Percentiles rank a stretch among this genome's conserved stretches.
phyloP scores from a whole-genome alignment of 129 eudicot species.

The carrot (Daucus carota) region DNA sequence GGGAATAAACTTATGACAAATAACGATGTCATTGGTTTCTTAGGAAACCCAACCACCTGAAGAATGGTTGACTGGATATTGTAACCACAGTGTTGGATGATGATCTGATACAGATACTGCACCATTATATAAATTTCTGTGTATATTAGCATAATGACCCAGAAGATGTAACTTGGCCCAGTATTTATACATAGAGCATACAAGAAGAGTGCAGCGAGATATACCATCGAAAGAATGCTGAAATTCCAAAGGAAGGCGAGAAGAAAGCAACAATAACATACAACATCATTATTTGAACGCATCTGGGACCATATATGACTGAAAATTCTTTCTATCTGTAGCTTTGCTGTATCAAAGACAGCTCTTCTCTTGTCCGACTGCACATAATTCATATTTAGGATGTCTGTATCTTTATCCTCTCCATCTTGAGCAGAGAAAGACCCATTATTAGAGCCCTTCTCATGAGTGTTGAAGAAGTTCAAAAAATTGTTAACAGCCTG shows the following conservation, averaged over 20 bases:
- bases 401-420: slow-evolving; percentile 24
- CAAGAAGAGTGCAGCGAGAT: slow-evolving; percentile 79
- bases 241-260: slow-evolving; percentile 91
- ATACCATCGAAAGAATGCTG: slow-evolving; percentile 91
- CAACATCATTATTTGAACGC: slow-evolving; percentile 86
- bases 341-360: slow-evolving; percentile 49
- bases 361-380: slow-evolving; percentile 75
- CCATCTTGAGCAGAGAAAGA: slow-evolving; percentile 34
- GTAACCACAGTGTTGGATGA: slow-evolving; percentile 91
- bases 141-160: slow-evolving; percentile 86
- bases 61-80: slow-evolving; percentile 47
- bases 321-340: slow-evolving; percentile 62
- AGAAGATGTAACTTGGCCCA: slow-evolving; percentile 81
- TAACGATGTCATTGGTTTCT: slow-evolving; percentile 50
- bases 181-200: slow-evolving; percentile 96
- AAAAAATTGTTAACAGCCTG: slow-evolving; percentile 78
- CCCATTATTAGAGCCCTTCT: slow-evolving; percentile 43
- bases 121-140: slow-evolving; percentile 77
- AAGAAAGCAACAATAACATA: slow-evolving; percentile 86
- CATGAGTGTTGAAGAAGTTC: slow-evolving; percentile 60
- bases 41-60: slow-evolving; percentile 72
- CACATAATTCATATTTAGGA: slow-evolving; percentile 21
- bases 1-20: slow-evolving; percentile 84
- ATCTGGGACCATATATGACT: slow-evolving; percentile 82
- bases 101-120: slow-evolving; percentile 84